Evolutionary conservation across 768 basidiomycete species (phyloP).

Genomic region (Boletellus ananas): DNA sequence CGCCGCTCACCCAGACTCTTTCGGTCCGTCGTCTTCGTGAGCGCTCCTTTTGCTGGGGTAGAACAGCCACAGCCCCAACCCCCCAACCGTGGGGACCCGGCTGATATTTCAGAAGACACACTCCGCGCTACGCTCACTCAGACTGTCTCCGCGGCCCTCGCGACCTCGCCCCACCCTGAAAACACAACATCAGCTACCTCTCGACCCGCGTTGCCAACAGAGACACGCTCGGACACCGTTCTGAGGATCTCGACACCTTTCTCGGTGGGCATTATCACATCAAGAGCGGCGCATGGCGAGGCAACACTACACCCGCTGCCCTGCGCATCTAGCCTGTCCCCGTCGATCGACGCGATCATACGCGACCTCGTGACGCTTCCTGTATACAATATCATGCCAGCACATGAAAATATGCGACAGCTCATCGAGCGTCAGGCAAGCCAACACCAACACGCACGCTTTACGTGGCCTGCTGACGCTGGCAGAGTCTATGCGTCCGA

Average conservation of each 20-base stretch:
- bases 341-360: slow-evolving; percentile 24
- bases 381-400: slow-evolving; percentile 60
- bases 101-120: slow-evolving; percentile 5
- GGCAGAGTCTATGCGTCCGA: slow-evolving; percentile 43
- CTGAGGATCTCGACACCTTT: slow-evolving; percentile 21
- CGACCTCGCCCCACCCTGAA: slow-evolving; percentile 47
- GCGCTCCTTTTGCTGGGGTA: slow-evolving; percentile 50
- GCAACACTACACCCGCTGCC: slow-evolving; percentile 41
- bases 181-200: slow-evolving; percentile 55
- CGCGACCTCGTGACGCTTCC: slow-evolving; percentile 43
- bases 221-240: slow-evolving; percentile 34
- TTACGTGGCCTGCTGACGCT: slow-evolving; percentile 48
- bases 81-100: slow-evolving; percentile 1
- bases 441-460: slow-evolving; percentile 12
- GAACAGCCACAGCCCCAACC: slow-evolving; percentile 27
- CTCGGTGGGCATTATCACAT: slow-evolving; percentile 37
- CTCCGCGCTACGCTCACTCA: slow-evolving; percentile 6
- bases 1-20: slow-evolving; percentile 53
- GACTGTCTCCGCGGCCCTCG: slow-evolving; percentile 27
- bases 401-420: slow-evolving; percentile 50
- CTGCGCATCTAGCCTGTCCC: slow-evolving; percentile 20
- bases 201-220: slow-evolving; percentile 43
- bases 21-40: slow-evolving; percentile 54
- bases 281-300: slow-evolving; percentile 54
- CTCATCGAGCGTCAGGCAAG: slow-evolving; percentile 37